Conservation (phyloP, 768 basidiomycete genomes). For the Suillus subalutaceus region DNA sequence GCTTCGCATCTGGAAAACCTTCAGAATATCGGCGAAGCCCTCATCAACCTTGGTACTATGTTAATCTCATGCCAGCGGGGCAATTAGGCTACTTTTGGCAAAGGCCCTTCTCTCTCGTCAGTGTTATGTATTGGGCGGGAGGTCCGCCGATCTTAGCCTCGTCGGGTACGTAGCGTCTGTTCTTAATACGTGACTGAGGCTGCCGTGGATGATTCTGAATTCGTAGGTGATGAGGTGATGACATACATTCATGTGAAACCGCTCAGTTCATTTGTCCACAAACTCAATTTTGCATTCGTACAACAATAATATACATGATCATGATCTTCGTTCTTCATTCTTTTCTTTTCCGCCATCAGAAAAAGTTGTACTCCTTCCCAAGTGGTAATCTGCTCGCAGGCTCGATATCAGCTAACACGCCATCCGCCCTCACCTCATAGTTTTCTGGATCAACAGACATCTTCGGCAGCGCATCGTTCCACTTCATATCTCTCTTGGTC, state of each 20-base stretch:
- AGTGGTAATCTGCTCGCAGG: constrained; percentile 75
- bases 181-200: background rate
- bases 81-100: constrained; percentile 5
- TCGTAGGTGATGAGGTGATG: background rate
- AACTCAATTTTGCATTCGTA: constrained; percentile 3
- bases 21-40: background rate
- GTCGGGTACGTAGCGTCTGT: background rate
- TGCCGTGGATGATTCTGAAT: constrained; percentile 6
- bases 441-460: constrained; percentile 93
- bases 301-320: constrained; percentile 11
- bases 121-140: background rate
- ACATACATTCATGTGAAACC: constrained; percentile 6
- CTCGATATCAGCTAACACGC: constrained; percentile 70
- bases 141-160: background rate
- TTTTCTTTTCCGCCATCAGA: constrained; percentile 44
- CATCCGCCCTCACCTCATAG: constrained; percentile 85
- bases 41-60: background rate
- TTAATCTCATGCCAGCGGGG: background rate
- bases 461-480: constrained; percentile 79
- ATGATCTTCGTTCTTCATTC: constrained; percentile 2
- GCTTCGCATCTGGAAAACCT: background rate
- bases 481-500: constrained; percentile 91
- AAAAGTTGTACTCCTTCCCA: constrained; percentile 76
- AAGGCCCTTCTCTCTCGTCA: background rate
- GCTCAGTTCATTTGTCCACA: background rate